Base-by-base conservation (phyloP, 352 stramenopile genomes). In the Blastocystis sp. region DNA sequence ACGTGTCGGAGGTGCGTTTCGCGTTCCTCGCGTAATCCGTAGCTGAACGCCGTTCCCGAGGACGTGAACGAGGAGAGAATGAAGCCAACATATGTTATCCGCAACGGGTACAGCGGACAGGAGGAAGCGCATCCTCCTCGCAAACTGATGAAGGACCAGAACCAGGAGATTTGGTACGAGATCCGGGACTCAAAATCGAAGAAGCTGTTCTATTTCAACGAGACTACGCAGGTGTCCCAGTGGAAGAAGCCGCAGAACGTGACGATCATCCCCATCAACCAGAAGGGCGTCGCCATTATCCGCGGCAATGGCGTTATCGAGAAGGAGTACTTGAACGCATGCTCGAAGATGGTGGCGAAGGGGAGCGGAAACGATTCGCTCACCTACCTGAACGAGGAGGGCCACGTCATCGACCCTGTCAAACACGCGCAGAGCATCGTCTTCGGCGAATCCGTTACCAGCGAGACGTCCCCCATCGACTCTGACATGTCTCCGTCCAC, bases 141-240 rank as follows among this genome's bases (percentile, higher is more conserved):
- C 2, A 14, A 38, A 38, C 14, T 48, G 9, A 62, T 41, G 48
- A 38, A 48, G 43, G 41, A 28, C 56, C 43, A 41, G 48, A 40
- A 23, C 5, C 21, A 79, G 56, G 21, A 41, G 41, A 61, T 76
- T 3, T 84, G 74, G 74, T 84, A 67, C 69, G 74, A 84, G 45
- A 45, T 84, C 38, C 34, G 43, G 23, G 74, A 84, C 48, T 28
- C 23, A 4, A 84, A 84, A 23, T 70, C 74, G 19, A 84, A 84
- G 38, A 84, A 69, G 56, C 34, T 67, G 7, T 84, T 84, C 56
- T 84, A 84, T 52, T 84, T 67, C 56, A 84, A 84, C 34, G 56
- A 84, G 38, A 28, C 34, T 2, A 84, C 74, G 0, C 45, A 84
- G 41, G 56, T 84, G 21, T 67, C 74, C 11, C 74, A 84, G 41